Conservation (phyloP, 345 rosid genomes). For the Arabidopsis thaliana region TAIR10.1 NC_003071.7:16692501-16693000, state of each 20-base stretch:
- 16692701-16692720: background rate
- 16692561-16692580: background rate
- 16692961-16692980: no score
- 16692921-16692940: background rate
- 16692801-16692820: background rate
- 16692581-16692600: slow-evolving; percentile 25
- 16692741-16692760: slow-evolving; percentile 5
- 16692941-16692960: slow-evolving; percentile 5
- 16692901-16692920: no score
- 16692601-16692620: background rate
- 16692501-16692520: slow-evolving; percentile 14
- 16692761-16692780: background rate
- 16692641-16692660: background rate
- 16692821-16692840: background rate
- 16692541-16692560: slow-evolving; percentile 3
- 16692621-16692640: slow-evolving; percentile 25
- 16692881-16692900: no score
- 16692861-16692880: background rate
- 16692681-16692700: no score
- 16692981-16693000: background rate
- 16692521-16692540: slow-evolving; percentile 14
- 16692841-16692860: background rate
- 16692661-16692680: background rate
- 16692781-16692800: background rate
- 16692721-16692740: background rate